Evolutionary conservation across 2,329 filamentous ascomycete species (phyloP).

Genomic region (Fusarium keratoplasticum): DNA sequence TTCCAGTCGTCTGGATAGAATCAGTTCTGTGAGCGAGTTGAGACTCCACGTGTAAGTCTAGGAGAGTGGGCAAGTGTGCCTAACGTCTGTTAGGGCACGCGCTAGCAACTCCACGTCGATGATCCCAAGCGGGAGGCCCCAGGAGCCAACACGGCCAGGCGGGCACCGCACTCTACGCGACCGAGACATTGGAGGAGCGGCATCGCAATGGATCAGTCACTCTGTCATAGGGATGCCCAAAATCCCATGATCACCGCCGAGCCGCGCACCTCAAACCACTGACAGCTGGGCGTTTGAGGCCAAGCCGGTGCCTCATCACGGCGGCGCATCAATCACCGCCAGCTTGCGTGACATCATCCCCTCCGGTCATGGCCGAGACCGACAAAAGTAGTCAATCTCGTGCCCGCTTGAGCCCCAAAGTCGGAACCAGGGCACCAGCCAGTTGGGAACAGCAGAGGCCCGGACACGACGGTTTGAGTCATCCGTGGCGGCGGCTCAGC

Average conservation of each 20-base stretch:
- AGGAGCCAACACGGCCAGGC: constrained; percentile 9
- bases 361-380: constrained; percentile 26
- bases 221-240: constrained; percentile 11
- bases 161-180: constrained; percentile 16
- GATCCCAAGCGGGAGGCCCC: constrained; percentile 21
- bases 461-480: constrained; percentile 21
- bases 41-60: constrained; percentile 31
- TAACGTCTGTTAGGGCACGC: constrained; percentile 28
- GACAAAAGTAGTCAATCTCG: constrained; percentile 12
- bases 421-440: constrained; percentile 19
- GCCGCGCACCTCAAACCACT: constrained; percentile 18
- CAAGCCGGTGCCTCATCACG: neutral
- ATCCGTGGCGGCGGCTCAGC: constrained; percentile 39
- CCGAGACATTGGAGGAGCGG: constrained; percentile 5
- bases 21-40: constrained; percentile 27
- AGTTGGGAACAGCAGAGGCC: constrained; percentile 30
- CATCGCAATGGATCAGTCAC: constrained; percentile 27
- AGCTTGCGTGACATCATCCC: constrained; percentile 35
- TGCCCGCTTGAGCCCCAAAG: constrained; percentile 33
- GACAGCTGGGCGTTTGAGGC: constrained; percentile 19
- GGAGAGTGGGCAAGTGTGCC: constrained; percentile 33
- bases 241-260: constrained; percentile 32
- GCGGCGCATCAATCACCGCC: constrained; percentile 32
- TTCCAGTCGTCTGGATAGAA: constrained; percentile 15
- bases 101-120: constrained; percentile 27